Evolutionary conservation across 257 asterid species (phyloP).

Genomic region (Cynanchum wilfordii): DNA sequence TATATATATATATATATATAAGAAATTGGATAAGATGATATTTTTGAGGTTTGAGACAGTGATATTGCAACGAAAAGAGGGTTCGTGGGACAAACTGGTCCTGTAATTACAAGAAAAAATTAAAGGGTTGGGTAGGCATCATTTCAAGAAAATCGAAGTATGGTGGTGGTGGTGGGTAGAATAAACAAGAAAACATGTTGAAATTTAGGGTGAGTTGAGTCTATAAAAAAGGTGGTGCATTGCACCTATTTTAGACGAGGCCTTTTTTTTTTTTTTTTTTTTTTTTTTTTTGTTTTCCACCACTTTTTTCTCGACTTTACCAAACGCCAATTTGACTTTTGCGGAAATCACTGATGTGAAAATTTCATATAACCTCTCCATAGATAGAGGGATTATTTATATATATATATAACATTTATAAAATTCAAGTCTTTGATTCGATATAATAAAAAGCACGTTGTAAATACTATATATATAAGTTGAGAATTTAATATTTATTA

Average conservation of each 20-base stretch:
- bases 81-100: neutral
- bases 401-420: no score
- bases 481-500: no score
- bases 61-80: neutral
- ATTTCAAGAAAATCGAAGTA: neutral
- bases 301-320: neutral
- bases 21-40: neutral
- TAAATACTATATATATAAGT: no score
- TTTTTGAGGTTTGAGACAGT: neutral
- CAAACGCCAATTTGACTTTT: neutral
- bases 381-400: no score
- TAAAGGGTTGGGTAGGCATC: neutral
- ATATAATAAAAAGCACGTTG: no score
- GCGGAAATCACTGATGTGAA: no score
- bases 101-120: neutral
- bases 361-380: no score
- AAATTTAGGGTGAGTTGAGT: neutral
- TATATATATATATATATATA: no score
- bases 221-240: no score
- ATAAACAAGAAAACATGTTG: neutral
- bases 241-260: no score
- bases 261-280: no score
- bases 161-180: neutral
- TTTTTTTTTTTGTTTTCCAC: neutral
- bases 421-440: no score